A percentile compares a stretch with the other conserved stretches of the same genome.
Evolutionary conservation across 768 basidiomycete genomes (phyloP).

Genomic region (Podaxis rugospora): DNA sequence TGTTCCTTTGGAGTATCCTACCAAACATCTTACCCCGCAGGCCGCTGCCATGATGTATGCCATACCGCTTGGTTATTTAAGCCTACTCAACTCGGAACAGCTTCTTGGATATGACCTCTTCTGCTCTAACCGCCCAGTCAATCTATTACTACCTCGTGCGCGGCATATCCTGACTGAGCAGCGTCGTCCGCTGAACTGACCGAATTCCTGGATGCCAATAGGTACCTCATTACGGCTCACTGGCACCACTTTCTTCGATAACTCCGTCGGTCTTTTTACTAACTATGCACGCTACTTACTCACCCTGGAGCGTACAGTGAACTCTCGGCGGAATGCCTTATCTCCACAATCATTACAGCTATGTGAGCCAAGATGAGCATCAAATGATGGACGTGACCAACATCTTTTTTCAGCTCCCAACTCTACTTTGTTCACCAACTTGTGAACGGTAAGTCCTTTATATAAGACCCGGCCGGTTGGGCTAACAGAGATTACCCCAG

Average conservation of each 20-base stretch:
- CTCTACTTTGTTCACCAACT: conserved; percentile 40
- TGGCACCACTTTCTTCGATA: conserved; percentile 30
- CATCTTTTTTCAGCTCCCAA: conserved; percentile 31
- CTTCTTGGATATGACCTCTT: conserved; percentile 33
- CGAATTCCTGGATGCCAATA: conserved; percentile 16
- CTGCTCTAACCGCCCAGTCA: conserved; percentile 36
- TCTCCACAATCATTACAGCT: conserved; percentile 38
- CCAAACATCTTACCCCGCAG: conserved; percentile 8
- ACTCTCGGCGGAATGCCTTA: conserved; percentile 36
- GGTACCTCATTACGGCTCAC: conserved; percentile 41
- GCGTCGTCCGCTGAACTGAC: background rate
- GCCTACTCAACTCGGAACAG: conserved; percentile 14
- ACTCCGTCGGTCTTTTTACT: conserved; percentile 30
- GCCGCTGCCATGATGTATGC: conserved; percentile 25
- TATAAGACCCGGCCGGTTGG: background rate
- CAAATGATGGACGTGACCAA: background rate
- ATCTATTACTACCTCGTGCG: conserved; percentile 41
- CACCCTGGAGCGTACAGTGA: conserved; percentile 7
- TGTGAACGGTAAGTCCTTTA: conserved; percentile 23
- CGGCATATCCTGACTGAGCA: background rate
- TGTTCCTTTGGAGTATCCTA: background rate
- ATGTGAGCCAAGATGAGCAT: conserved; percentile 24
- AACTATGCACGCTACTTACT: background rate
- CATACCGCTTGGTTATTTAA: background rate
- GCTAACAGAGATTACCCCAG: conserved; percentile 12